A percentile compares a stretch with the other conserved stretches of the same genome.
phyloP scores from a whole-genome alignment of 2,329 filamentous ascomycete species.

The Diaporthe humulicola region DNA sequence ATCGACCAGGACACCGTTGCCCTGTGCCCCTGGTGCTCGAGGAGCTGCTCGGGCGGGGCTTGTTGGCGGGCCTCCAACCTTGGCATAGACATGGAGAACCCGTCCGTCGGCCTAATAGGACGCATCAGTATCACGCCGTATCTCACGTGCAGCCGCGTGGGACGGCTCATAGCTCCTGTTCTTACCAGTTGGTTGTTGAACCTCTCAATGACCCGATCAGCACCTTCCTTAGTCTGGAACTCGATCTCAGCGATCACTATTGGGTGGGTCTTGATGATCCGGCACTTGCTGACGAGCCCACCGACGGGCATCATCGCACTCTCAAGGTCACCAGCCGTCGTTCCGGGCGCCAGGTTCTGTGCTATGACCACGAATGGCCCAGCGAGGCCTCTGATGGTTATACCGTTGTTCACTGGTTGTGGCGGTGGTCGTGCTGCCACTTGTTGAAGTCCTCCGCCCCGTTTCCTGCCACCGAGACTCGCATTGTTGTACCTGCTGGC shows the following conservation, averaged over 20 bases:
- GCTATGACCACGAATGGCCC: constrained; percentile 81
- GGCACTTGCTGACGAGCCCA: constrained; percentile 76
- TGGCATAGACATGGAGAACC: constrained; percentile 79
- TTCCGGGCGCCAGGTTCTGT: constrained; percentile 86
- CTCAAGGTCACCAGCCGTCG: constrained; percentile 85
- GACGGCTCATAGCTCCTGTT: constrained; percentile 29
- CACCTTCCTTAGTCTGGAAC: constrained; percentile 79
- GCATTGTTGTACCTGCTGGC: constrained; percentile 42
- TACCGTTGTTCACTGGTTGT: constrained; percentile 57
- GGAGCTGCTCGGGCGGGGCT: constrained; percentile 48
- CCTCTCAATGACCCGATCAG: constrained; percentile 79
- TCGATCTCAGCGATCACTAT: constrained; percentile 84
- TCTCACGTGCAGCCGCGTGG: background rate
- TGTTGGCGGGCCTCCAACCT: constrained; percentile 60
- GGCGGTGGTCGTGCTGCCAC: constrained; percentile 50
- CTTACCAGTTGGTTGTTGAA: constrained; percentile 85
- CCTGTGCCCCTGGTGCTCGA: constrained; percentile 45
- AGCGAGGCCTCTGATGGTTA: constrained; percentile 80
- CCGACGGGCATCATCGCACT: constrained; percentile 84
- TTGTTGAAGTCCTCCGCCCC: constrained; percentile 35
- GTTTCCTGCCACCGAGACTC: constrained; percentile 41
- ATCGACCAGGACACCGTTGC: constrained; percentile 62
- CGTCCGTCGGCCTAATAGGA: constrained; percentile 75
- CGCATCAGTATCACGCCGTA: background rate
- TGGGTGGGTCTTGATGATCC: constrained; percentile 75